phyloP scores from a whole-genome alignment of 352 stramenopile genomes.

The Globisporangium acanthophoron region DNA sequence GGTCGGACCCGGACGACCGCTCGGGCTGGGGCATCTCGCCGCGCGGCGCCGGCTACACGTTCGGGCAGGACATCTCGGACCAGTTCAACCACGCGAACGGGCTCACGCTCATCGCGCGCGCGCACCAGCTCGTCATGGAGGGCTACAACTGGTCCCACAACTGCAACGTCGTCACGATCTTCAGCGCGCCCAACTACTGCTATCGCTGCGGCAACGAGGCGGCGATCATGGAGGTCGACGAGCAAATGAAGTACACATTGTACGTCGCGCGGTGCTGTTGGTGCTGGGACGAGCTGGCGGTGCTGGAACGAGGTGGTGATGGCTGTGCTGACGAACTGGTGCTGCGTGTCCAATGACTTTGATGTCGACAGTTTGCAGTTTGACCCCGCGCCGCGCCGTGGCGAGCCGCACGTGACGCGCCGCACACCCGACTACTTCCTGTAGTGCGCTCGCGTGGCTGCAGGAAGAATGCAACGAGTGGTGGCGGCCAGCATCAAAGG shows the following conservation, averaged over 20 bases:
- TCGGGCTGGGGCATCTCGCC: conserved; percentile 95
- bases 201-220: conserved; percentile 98
- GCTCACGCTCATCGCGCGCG: conserved; percentile 89
- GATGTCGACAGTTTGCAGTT: conserved; percentile 86
- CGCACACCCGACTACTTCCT: conserved; percentile 95
- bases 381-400: conserved; percentile 90
- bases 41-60: conserved; percentile 90
- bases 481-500: not conserved
- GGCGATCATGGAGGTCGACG: conserved; percentile 96
- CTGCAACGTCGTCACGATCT: conserved; percentile 97
- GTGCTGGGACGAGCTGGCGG: not conserved
- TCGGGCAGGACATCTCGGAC: conserved; percentile 89
- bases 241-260: conserved; percentile 95
- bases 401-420: conserved; percentile 91
- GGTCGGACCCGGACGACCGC: conserved; percentile 95
- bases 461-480: not conserved
- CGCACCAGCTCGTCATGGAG: conserved; percentile 93
- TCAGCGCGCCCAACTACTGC: conserved; percentile 99
- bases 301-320: not conserved
- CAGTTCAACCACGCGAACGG: conserved; percentile 95
- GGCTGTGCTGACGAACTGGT: not conserved
- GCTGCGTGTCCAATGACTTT: conserved; percentile 6
- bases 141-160: conserved; percentile 96
- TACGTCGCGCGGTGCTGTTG: conserved; percentile 35
- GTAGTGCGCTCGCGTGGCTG: conserved; percentile 33